Base-by-base conservation (phyloP, 2,329 filamentous ascomycete genomes). In the Trichoderma semiorbis region DNA sequence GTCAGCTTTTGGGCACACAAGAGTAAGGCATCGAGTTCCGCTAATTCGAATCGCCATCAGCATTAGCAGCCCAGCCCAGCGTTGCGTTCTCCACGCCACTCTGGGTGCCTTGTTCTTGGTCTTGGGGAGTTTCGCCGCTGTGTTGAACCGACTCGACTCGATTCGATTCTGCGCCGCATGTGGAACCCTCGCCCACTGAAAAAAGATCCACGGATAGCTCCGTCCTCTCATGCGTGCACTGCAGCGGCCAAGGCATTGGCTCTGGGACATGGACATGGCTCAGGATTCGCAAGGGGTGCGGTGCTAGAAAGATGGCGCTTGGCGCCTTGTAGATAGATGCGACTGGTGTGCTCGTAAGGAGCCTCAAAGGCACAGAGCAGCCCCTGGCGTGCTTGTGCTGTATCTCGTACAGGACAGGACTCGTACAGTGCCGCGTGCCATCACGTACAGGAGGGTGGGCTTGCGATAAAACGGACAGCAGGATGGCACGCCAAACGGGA, bases 401-500 rank as follows among this genome's bases (percentile, higher is more conserved):
- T 71, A 71, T 28, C 47, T 34, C 14, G 24, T 60, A 71, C 69
- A 71, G 24, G 60, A 71, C 69, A 71, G 62, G 65, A 50, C 18
- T 28, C 10, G 24, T 66, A 71, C 69, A 71, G 69, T 71, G 61
- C 18, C 26, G 26, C 28, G 14, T 50, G 47, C 39, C 34, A 18
- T 7, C 28, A 34, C 58, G 64, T 58, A 62, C 65, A 30, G 63
- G 65, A 57, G 70, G 70, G 70, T 69, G 70, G 70, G 64, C 57
- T 50, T 53, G 36, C 58, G 30, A 60, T 50, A 39, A 21, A 43
- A 60, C 30, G 57, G 57, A 34, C 28, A 34, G 57, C 57, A 60
- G 57, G 57, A 63, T 70, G 68, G 58, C 58, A 69, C 67, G 67
- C 67, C 67, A 58, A 69, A 62, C 67, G 67, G 67, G 39, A 61